Percentiles rank a stretch among this genome's conserved stretches.
Evolutionary conservation across 768 basidiomycete genomes (phyloP).

Genomic region (Pleurotus salmoneostramineus): DNA sequence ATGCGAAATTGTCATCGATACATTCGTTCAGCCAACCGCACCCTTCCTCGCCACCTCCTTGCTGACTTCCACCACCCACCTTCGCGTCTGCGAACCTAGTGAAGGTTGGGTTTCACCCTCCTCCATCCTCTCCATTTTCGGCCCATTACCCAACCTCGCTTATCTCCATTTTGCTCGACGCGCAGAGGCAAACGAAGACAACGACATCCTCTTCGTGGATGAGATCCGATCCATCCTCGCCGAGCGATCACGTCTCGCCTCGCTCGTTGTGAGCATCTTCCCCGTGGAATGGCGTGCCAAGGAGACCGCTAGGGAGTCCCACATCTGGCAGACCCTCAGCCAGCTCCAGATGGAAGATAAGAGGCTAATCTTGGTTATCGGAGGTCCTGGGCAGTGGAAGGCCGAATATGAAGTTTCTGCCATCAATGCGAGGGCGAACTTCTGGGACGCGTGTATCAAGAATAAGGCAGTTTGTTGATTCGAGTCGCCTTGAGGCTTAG

Average conservation of each 20-base stretch:
- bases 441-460: neutral
- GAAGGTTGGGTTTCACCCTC: constrained; percentile 30
- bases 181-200: constrained; percentile 35
- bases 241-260: constrained; percentile 22
- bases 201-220: constrained; percentile 31
- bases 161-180: constrained; percentile 37
- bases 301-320: constrained; percentile 16
- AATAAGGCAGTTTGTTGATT: neutral
- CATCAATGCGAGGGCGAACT: neutral
- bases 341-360: constrained; percentile 16
- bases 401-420: constrained; percentile 13
- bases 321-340: constrained; percentile 21
- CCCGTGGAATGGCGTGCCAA: constrained; percentile 12
- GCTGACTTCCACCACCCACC: constrained; percentile 26
- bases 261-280: constrained; percentile 32
- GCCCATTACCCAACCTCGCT: constrained; percentile 29
- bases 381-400: constrained; percentile 18
- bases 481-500: neutral
- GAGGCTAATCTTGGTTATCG: constrained; percentile 20
- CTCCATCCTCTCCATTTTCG: constrained; percentile 27
- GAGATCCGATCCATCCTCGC: constrained; percentile 26
- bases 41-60: constrained; percentile 10
- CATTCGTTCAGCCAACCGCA: constrained; percentile 17
- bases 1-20: constrained; percentile 24
- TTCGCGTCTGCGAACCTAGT: constrained; percentile 35